Percentiles rank a stretch among this genome's conserved stretches.
These are phyloP conservation scores for Macrolepiota albuminosa DNA, from an alignment of 768 basidiomycete species.

Conservation along the genomic window DNA sequence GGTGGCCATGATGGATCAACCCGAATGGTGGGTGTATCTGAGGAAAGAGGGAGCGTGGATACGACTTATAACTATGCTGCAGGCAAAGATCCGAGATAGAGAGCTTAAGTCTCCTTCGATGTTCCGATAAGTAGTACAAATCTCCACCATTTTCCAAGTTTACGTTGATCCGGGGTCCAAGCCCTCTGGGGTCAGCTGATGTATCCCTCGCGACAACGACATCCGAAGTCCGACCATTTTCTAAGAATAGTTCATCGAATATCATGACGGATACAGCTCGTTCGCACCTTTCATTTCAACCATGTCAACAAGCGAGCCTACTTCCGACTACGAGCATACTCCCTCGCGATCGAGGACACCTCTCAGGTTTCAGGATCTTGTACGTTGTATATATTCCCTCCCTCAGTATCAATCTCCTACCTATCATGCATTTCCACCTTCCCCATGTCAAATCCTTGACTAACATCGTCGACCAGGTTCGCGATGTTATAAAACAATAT, in stretches of 20 bases:
- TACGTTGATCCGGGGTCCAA: not conserved
- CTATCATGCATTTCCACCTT: conserved; percentile 43
- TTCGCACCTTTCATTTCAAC: not conserved
- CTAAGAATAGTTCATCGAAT: conserved; percentile 9
- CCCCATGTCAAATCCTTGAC: conserved; percentile 40
- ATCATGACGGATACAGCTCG: conserved; percentile 2
- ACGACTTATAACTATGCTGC: not conserved
- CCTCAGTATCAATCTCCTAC: not conserved
- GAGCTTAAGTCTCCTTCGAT: not conserved
- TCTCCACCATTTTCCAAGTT: not conserved
- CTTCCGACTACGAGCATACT: conserved; percentile 6
- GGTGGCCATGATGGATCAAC: conserved; percentile 21
- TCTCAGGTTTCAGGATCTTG: conserved; percentile 16
- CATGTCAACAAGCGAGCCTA: conserved; percentile 10
- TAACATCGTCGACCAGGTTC: conserved; percentile 54
- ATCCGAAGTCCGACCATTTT: not conserved
- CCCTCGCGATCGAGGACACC: conserved; percentile 13
- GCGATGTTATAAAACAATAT: conserved; percentile 60
- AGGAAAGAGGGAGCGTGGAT: not conserved
- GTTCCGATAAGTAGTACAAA: not conserved
- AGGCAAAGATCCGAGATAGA: conserved; percentile 1
- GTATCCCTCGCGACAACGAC: not conserved
- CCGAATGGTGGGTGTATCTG: not conserved
- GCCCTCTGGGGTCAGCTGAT: not conserved
- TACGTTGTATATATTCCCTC: conserved; percentile 11